phyloP scores from a whole-genome alignment of 225 moss, liverwort and hornwort species.

The Bryoerythrophyllum caledonicum region DNA sequence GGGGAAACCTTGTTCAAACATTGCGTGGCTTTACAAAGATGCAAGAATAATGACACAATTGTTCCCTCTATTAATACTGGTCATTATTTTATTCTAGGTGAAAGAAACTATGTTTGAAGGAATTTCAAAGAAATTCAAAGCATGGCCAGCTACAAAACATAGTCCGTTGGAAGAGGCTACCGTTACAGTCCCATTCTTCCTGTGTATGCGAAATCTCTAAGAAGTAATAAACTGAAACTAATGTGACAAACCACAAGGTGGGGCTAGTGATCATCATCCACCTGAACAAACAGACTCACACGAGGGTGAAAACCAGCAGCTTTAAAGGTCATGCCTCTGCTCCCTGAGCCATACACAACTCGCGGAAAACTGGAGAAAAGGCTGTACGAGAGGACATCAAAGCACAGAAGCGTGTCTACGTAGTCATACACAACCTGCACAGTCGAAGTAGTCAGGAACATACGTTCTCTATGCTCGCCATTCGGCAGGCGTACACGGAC shows the following conservation, averaged over 20 bases:
- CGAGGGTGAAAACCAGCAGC: conserved; percentile 64
- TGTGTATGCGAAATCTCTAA: not conserved
- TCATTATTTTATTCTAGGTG: too few species aligned
- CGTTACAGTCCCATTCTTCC: not conserved
- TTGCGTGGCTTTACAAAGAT: too few species aligned
- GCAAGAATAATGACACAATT: not conserved
- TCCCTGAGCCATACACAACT: conserved; percentile 56
- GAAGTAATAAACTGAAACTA: not conserved
- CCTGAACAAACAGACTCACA: conserved; percentile 72
- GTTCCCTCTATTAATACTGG: too few species aligned
- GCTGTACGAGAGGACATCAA: conserved; percentile 59
- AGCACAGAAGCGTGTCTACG: conserved; percentile 71
- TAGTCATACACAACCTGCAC: conserved; percentile 82
- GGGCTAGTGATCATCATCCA: conserved; percentile 41
- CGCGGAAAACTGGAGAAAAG: conserved; percentile 78
- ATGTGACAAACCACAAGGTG: not conserved
- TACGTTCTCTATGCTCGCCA: conserved; percentile 68
- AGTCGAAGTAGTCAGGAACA: conserved; percentile 46
- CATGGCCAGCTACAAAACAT: not conserved
- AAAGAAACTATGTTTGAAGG: not conserved
- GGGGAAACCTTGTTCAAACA: too few species aligned
- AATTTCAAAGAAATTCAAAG: not conserved
- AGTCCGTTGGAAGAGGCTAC: not conserved
- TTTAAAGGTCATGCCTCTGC: conserved; percentile 53
- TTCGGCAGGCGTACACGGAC: conserved; percentile 78